Base-by-base conservation (phyloP, 2,329 filamentous ascomycete genomes). In the Aspergillus oerlinghausenensis region DNA sequence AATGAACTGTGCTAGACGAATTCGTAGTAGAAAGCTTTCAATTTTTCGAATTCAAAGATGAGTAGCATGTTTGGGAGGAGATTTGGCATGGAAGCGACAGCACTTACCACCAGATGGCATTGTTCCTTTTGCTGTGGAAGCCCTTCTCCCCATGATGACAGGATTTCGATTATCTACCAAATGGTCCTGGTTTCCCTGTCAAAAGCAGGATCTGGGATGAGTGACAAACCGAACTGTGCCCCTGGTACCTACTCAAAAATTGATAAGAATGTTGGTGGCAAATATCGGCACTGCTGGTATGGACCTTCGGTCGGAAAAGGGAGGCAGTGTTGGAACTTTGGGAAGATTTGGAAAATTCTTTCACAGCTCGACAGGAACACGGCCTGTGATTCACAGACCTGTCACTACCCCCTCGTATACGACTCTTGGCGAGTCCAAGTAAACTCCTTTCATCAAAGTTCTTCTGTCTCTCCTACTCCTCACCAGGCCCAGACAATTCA, bases 141-240 rank as follows among this genome's bases (percentile, higher is more conserved):
- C 10, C 8, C 29, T 59, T 52, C 59, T 59, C 45, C 50, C 52
- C 59, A 64, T 64, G 19, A 17, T 32, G 23, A 8, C 10, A 4
- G 17, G 29, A 42, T 10, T 49, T 35, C 49, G 29, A 25, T 4
- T 10, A 14, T 47, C 3, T 47, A 23, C 43, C 23, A 23, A 47
- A 14, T 26, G 23, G 2, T 23, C 14, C 2, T 23, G 21, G 26
- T 47, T 23, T n/a, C 43, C 6, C 14, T 23, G 21, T 14, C 19
- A 54, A 29, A 54, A 50, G 49, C n/a, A 19, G 9, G 11, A 40
- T n/a, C 32, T 3, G 38, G 26, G 19, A 7, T 26, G 42, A 19
- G 10, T 26, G 19, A 19, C n/a, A 51, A 28, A 50, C 26, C 32
- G 23, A 25, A 19, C 42, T 29, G 10, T 38, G 14, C 32, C 32